A percentile compares a stretch with the other conserved stretches of the same genome.
Conservation (phyloP, 306 rosid genomes). For the Biancaea sappan region DNA sequence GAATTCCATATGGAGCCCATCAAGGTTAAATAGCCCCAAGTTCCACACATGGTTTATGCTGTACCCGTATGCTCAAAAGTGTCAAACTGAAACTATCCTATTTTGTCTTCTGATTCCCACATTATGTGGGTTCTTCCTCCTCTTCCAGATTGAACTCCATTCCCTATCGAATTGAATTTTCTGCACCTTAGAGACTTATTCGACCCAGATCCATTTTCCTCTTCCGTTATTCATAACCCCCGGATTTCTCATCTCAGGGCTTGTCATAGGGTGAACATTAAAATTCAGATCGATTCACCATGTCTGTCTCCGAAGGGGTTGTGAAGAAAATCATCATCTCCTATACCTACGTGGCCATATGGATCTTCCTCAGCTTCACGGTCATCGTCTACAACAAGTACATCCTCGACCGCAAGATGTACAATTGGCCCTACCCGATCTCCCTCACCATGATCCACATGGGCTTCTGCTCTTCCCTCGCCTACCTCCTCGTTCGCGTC, state of each 20-base stretch:
- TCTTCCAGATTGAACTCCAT: not conserved
- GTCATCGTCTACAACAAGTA: constrained; percentile 76
- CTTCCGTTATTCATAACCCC: not conserved
- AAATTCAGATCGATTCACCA: not conserved
- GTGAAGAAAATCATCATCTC: constrained; percentile 14
- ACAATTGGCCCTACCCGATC: constrained; percentile 75
- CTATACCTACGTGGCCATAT: constrained; percentile 18
- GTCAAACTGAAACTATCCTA: not conserved
- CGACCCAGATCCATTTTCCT: not conserved
- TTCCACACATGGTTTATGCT: not conserved
- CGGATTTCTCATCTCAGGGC: constrained; percentile 5
- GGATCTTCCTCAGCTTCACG: constrained; percentile 65
- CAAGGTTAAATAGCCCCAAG: not conserved
- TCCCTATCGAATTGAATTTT: not conserved
- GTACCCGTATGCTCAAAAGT: not conserved
- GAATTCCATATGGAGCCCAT: not conserved
- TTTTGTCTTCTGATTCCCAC: not conserved
- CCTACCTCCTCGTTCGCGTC: constrained; percentile 60
- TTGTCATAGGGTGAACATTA: not conserved
- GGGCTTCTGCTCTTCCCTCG: constrained; percentile 70
- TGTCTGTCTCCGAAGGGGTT: constrained; percentile 21
- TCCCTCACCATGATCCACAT: constrained; percentile 80
- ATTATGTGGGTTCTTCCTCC: not conserved
- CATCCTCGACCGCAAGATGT: constrained; percentile 71
- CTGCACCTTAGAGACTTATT: not conserved